Percentiles rank a stretch among this genome's conserved stretches.
Conservation (phyloP, 371 early-diverging fungal genomes). For the Syncephalastrum sp. region DNA sequence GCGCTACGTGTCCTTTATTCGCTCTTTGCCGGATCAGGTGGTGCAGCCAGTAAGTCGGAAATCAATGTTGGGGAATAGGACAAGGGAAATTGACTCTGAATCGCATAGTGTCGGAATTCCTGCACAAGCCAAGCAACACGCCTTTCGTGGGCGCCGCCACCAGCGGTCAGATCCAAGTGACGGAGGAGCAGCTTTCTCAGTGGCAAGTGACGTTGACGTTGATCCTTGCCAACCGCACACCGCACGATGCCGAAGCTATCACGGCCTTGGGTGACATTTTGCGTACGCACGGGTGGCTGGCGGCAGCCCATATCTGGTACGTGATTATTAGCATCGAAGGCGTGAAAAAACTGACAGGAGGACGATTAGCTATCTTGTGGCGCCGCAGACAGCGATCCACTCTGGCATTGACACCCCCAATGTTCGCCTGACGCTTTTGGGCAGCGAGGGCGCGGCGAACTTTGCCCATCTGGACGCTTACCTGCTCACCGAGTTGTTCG, state of each 20-base stretch:
- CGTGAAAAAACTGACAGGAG: conserved; percentile 11
- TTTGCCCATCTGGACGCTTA: conserved; percentile 54
- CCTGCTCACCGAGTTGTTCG: conserved; percentile 78
- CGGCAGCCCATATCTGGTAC: conserved; percentile 88
- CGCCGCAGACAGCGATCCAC: conserved; percentile 53
- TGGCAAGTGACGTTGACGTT: conserved; percentile 76
- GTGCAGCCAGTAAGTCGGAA: conserved; percentile 42
- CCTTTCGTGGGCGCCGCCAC: conserved; percentile 21
- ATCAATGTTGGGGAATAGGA: too few relatives aligned
- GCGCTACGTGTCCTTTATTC: conserved; percentile 71
- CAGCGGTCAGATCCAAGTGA: conserved; percentile 16
- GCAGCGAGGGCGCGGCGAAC: conserved; percentile 42
- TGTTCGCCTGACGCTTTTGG: conserved; percentile 61
- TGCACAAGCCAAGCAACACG: conserved; percentile 20
- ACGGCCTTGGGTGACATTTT: conserved; percentile 79
- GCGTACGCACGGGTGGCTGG: conserved; percentile 52
- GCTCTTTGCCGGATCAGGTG: conserved; percentile 72
- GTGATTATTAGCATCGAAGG: conserved; percentile 9
- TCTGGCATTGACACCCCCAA: conserved; percentile 62
- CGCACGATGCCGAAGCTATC: conserved; percentile 72
- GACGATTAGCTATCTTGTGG: conserved; percentile 60
- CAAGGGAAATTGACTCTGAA: not conserved
- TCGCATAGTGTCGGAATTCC: conserved; percentile 32
- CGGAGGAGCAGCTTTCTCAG: conserved; percentile 39
- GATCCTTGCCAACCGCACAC: conserved; percentile 83